Evolutionary conservation across 306 rosid species (phyloP).

Genomic region (Cucumis melo): DNA sequence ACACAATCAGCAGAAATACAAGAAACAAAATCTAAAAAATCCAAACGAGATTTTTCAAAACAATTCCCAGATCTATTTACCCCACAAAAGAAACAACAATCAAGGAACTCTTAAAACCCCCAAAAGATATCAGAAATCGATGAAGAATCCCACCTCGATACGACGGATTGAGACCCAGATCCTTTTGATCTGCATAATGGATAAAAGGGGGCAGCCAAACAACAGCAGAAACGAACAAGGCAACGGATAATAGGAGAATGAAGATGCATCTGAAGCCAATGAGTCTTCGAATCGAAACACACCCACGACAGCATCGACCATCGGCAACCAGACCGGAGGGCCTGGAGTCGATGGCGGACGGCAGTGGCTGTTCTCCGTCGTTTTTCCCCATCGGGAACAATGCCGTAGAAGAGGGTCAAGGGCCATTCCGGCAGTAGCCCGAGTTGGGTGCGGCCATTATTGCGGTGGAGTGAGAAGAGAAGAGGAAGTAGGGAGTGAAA

Average conservation of each 20-base stretch:
- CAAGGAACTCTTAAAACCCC: constrained; percentile 2
- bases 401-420: constrained; percentile 30
- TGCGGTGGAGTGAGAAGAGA: constrained; percentile 2
- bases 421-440: constrained; percentile 24
- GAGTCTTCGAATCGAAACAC: constrained; percentile 30
- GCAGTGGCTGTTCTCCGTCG: constrained; percentile 41
- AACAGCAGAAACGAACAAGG: constrained; percentile 63
- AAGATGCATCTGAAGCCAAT: constrained; percentile 56
- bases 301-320: constrained; percentile 27
- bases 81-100: constrained; percentile 22
- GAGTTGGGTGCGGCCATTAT: constrained; percentile 31
- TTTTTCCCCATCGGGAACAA: constrained; percentile 65
- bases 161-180: constrained; percentile 34
- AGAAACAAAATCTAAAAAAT: not conserved
- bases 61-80: constrained; percentile 33
- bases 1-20: not conserved
- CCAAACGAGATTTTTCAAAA: not conserved
- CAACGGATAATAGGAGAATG: constrained; percentile 43
- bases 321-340: constrained; percentile 30
- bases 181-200: constrained; percentile 39
- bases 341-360: constrained; percentile 18
- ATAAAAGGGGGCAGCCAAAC: constrained; percentile 79
- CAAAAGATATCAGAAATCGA: not conserved
- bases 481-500: constrained; percentile 2
- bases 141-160: constrained; percentile 39